Base-by-base conservation (phyloP, 495 filamentous ascomycete species). In the Pyrenula aspistea region DNA sequence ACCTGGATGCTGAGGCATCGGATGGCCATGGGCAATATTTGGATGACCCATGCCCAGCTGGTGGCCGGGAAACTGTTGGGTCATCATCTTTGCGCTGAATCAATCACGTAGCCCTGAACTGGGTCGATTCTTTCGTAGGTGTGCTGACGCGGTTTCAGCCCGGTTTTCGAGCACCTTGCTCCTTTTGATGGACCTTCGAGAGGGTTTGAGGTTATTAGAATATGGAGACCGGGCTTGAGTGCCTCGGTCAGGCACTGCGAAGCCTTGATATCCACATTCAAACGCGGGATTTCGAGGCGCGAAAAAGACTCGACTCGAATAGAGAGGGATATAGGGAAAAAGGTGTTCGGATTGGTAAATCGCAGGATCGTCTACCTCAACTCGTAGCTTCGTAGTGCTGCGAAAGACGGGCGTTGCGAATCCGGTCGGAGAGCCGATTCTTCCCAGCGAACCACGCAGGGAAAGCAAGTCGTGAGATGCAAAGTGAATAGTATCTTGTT, bases 11-110 rank as follows among this genome's bases (percentile, higher is more conserved):
- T 89, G 87, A 67, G 68, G 78, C 81, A 88, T 87, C 61, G 84
- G 86, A 67, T 93, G 89, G 51, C 86, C 86, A 50, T 85, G 88
- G 62, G 85, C 80, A 57, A 88, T 77, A 72, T 84, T 89, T 56
- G 78, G 72, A 67, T 84, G 83, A 64, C 78, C 76, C 74, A 89
- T 83, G 73, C 81, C 84, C 64, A 82, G 31, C 31, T 42, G 31
- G 31, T 42, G 31, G 15, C 31, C 31, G 4, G 31, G 31, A 42
- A 42, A 42, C 31, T 42, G 31, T 42, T 42, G 31, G 31, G 31
- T 42, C 31, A 42, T 42, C 31, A 42, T 42, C 31, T 8, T 42
- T 42, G 31, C 31, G 31, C 31, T 42, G 4, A n/a, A n/a, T n/a
- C n/a, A n/a, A n/a, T n/a, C n/a, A n/a, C n/a, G n/a, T n/a, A n/a